phyloP scores from a whole-genome alignment of 352 stramenopile species.

The Globisporangium polare region DNA sequence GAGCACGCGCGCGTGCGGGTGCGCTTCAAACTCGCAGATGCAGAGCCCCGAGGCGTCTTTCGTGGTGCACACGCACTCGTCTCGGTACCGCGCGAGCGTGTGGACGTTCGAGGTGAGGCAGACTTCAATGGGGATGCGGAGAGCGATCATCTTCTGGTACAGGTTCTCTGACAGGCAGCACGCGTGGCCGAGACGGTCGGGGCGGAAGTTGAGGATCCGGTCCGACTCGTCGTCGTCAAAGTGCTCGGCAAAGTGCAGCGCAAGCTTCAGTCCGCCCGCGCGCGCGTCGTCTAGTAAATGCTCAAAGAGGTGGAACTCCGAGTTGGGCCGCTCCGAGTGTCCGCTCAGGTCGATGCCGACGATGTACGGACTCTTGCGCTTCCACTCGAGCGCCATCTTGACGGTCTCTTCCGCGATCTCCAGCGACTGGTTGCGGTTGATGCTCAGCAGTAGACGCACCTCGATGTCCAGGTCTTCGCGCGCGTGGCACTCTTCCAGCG shows the following conservation, averaged over 20 bases:
- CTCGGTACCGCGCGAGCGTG: conserved; percentile 83
- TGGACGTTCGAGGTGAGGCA: conserved; percentile 94
- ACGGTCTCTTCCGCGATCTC: conserved; percentile 64
- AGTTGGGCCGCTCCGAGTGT: conserved; percentile 72
- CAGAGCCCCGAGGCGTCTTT: conserved; percentile 49
- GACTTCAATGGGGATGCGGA: conserved; percentile 89
- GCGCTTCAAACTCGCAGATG: conserved; percentile 64
- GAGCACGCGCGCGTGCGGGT: conserved; percentile 75
- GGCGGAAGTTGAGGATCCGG: conserved; percentile 84
- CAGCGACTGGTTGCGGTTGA: conserved; percentile 76
- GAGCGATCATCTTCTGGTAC: conserved; percentile 58
- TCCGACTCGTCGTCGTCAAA: conserved; percentile 76
- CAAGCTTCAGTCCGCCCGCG: conserved; percentile 73
- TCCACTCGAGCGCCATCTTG: conserved; percentile 47
- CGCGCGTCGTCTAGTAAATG: conserved; percentile 66
- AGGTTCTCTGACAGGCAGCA: conserved; percentile 74
- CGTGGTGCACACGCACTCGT: conserved; percentile 28
- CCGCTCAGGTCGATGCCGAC: conserved; percentile 86
- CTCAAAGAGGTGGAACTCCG: conserved; percentile 85
- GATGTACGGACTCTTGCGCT: conserved; percentile 47
- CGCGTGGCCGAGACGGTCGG: conserved; percentile 91
- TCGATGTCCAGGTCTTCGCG: conserved; percentile 58
- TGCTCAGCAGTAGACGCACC: conserved; percentile 74
- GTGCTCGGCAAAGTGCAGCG: conserved; percentile 92
- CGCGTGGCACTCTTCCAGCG: conserved; percentile 59